Evolutionary conservation across 2,329 filamentous ascomycete genomes (phyloP), one percentile per base, ranked within the genome.

Genomic region (Monosporascus sp.): DNA sequence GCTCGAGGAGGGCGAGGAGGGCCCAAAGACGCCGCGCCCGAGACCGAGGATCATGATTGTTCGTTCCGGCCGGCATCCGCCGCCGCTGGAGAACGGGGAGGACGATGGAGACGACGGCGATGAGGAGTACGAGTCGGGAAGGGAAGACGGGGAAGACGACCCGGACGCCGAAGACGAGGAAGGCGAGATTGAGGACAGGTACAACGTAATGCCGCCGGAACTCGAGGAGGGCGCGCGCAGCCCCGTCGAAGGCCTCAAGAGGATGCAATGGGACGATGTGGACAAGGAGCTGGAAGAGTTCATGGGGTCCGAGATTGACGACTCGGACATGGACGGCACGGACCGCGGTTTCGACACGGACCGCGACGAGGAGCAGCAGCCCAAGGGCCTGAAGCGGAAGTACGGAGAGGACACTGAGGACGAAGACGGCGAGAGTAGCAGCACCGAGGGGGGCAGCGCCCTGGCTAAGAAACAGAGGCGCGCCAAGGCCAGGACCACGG

Each of bases 281-380:
- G 80, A 86, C 52, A 81, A 83, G 49, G 87, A 90, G 61, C 71
- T 90, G 0, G 78, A 79, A 24, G 86, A 86, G 24, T 88, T 88
- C 61, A 72, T 89, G 65, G 76, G 77, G 9, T 71, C 69, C 11
- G 77, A 77, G 52, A 73, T 77, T 48, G 76, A 76, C 31, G 78
- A 79, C 53, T 75, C 73, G 52, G 78, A 83, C 54, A 63, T 68
- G 22, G 71, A 76, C 50, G 68, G 66, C 52, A 61, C 54, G 20
- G 55, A 56, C 34, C 59, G 53, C 24, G 43, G 43, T 16, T 7
- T 26, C 20, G 43, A 46, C 7, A 64, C 71, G 49, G 62, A 68
- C 53, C 61, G 60, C 38, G 71, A 61, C 49, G 69, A 66, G 5
- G 66, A 62, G 26, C 71, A 68, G 44, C 71, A 68, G 44, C 65